These are phyloP conservation scores for Sclerotinia nivalis DNA, from an alignment of 2,329 filamentous ascomycete species.

Conservation along the genomic window DNA sequence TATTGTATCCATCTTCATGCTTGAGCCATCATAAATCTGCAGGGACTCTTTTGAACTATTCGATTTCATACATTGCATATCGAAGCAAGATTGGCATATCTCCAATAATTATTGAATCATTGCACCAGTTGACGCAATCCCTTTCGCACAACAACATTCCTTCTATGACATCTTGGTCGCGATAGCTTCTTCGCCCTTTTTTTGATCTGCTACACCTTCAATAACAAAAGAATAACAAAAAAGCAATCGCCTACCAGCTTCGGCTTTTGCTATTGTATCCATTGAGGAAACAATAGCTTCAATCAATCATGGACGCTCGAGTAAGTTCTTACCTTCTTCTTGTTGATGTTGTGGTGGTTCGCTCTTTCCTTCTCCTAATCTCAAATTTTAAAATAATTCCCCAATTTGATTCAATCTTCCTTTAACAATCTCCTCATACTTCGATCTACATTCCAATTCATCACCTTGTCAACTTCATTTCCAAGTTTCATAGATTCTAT, in stretches of 20 bases:
- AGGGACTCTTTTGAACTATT: conserved; percentile 11
- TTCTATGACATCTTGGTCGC: conserved; percentile 33
- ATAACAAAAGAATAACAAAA: neutral
- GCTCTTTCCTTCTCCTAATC: conserved; percentile 7
- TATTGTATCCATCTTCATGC: conserved; percentile 25
- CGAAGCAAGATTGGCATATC: conserved; percentile 14
- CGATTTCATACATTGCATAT: conserved; percentile 22
- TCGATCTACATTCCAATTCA: conserved; percentile 27
- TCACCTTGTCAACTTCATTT: conserved; percentile 32
- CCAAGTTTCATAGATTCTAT: conserved; percentile 25
- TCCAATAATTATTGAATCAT: neutral
- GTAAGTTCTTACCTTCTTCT: conserved; percentile 38
- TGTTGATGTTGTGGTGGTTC: neutral
- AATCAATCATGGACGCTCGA: conserved; percentile 46
- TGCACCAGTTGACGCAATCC: neutral
- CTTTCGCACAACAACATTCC: neutral
- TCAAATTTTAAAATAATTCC: neutral
- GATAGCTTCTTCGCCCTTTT: conserved; percentile 27
- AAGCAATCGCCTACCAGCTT: conserved; percentile 2
- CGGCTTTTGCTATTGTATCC: conserved; percentile 14
- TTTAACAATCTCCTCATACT: conserved; percentile 21
- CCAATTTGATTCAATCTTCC: conserved; percentile 12
- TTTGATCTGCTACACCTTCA: neutral
- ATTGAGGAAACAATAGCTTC: conserved; percentile 9
- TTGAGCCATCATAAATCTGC: conserved; percentile 8